A percentile compares a stretch with the other conserved stretches of the same genome.
Evolutionary conservation across 371 early-diverging fungal species (phyloP).

Genomic region (Lichtheimia hyalospora): DNA sequence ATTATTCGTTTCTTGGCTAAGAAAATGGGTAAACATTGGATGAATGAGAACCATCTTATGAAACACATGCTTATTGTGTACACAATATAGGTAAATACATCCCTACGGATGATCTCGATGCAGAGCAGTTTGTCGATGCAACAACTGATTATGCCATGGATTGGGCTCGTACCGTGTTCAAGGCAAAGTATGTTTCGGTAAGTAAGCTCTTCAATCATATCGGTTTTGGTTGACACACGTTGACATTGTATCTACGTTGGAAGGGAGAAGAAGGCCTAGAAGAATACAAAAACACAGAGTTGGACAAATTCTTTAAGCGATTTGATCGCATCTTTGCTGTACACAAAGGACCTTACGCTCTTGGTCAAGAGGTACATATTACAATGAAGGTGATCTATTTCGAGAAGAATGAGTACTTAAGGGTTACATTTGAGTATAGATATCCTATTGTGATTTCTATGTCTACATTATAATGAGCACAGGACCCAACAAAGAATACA

Average conservation of each 20-base stretch:
- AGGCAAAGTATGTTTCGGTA: neutral
- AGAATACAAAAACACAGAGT: neutral
- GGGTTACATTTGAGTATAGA: too few species aligned
- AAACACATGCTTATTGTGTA: neutral
- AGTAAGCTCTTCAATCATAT: neutral
- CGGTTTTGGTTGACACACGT: neutral
- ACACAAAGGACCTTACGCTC: constrained; percentile 22
- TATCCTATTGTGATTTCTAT: too few species aligned
- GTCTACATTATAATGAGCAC: too few species aligned
- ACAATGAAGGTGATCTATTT: too few species aligned
- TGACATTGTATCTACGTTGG: too few species aligned
- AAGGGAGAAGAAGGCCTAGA: constrained; percentile 5
- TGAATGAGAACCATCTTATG: neutral
- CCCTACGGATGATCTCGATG: constrained; percentile 22
- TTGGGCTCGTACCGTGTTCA: constrained; percentile 7
- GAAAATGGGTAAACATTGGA: constrained; percentile 13
- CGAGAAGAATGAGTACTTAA: too few species aligned
- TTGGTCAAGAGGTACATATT: constrained; percentile 21
- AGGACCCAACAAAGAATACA: too few species aligned
- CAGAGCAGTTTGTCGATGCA: constrained; percentile 19
- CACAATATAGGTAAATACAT: constrained; percentile 19
- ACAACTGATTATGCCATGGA: constrained; percentile 17
- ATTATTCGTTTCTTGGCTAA: constrained; percentile 23
- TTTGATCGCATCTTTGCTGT: constrained; percentile 11
- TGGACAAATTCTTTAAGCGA: neutral